Conservation (phyloP, 345 rosid genomes). For the Pistacia atlantica region DNA sequence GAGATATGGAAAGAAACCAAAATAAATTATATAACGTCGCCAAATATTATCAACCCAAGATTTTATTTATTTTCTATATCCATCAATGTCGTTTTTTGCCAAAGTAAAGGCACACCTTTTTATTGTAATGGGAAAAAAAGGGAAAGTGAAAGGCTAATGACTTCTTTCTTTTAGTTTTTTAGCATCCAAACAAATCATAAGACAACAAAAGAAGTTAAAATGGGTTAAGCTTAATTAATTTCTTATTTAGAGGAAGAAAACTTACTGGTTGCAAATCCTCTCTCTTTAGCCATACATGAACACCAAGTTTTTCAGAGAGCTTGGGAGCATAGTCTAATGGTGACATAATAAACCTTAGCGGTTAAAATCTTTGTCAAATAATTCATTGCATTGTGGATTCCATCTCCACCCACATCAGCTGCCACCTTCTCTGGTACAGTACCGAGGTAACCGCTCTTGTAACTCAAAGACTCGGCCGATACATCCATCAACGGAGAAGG, state of each 20-base stretch:
- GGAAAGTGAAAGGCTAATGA: too few relatives aligned
- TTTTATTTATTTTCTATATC: too few relatives aligned
- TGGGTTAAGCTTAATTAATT: too few relatives aligned
- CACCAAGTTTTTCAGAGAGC: conserved; percentile 69
- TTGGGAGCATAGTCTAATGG: conserved; percentile 72
- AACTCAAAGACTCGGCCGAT: too few relatives aligned
- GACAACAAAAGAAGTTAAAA: background rate
- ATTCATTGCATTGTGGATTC: conserved; percentile 54
- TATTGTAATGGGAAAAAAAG: too few relatives aligned
- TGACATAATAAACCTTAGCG: conserved; percentile 81
- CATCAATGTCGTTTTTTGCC: too few relatives aligned
- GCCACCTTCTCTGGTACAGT: conserved; percentile 59
- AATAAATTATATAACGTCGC: too few relatives aligned
- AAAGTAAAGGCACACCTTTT: too few relatives aligned
- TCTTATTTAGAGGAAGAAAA: background rate
- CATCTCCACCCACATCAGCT: conserved; percentile 30
- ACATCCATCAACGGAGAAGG: too few relatives aligned
- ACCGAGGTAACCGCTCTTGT: conserved; percentile 59
- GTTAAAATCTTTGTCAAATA: conserved; percentile 74
- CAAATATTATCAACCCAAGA: too few relatives aligned
- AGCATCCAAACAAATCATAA: background rate
- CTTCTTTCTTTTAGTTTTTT: too few relatives aligned
- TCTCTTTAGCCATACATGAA: conserved; percentile 68
- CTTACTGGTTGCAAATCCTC: conserved; percentile 91
- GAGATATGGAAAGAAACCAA: too few relatives aligned